A percentile compares a stretch with the other conserved stretches of the same genome.
These are phyloP conservation scores for Leccinum ponderosum DNA, from an alignment of 1,284 basidiomycete species.

Conservation along the genomic window DNA sequence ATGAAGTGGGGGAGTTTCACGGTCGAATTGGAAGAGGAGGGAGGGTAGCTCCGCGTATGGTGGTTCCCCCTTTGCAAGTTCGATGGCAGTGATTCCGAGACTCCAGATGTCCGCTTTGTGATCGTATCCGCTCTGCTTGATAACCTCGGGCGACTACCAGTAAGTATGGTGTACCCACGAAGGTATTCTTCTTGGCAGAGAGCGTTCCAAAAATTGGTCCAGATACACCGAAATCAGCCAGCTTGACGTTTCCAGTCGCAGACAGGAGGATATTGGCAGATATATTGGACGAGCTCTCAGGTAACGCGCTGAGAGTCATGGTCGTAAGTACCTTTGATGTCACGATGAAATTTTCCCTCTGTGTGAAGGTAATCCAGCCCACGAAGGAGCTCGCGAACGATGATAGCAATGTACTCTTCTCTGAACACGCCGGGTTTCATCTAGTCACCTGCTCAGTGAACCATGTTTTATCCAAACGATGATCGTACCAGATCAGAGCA, in stretches of 20 bases:
- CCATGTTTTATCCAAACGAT: constrained; percentile 6
- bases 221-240: constrained; percentile 98
- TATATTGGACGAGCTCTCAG: constrained; percentile 33
- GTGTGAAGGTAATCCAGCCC: constrained; percentile 95
- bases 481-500: constrained; percentile 76
- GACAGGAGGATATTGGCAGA: constrained; percentile 96
- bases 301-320: neutral
- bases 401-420: constrained; percentile 99
- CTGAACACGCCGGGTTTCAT: constrained; percentile 98
- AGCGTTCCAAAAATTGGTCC: constrained; percentile 97
- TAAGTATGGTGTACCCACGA: constrained; percentile 93
- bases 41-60: constrained; percentile 89
- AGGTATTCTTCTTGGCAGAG: constrained; percentile 98
- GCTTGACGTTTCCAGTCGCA: constrained; percentile 94
- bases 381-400: constrained; percentile 87
- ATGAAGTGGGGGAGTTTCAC: no score
- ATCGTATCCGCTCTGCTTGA: constrained; percentile 99
- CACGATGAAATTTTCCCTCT: constrained; percentile 96
- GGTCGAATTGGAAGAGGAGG: no score
- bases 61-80: constrained; percentile 95
- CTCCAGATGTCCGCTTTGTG: constrained; percentile 99
- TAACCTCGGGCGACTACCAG: constrained; percentile 88
- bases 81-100: constrained; percentile 95
- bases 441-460: constrained; percentile 44
- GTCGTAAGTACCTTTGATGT: constrained; percentile 83